phyloP scores from a whole-genome alignment of 2,329 filamentous ascomycete genomes.

The Ophiostoma piceae region DNA sequence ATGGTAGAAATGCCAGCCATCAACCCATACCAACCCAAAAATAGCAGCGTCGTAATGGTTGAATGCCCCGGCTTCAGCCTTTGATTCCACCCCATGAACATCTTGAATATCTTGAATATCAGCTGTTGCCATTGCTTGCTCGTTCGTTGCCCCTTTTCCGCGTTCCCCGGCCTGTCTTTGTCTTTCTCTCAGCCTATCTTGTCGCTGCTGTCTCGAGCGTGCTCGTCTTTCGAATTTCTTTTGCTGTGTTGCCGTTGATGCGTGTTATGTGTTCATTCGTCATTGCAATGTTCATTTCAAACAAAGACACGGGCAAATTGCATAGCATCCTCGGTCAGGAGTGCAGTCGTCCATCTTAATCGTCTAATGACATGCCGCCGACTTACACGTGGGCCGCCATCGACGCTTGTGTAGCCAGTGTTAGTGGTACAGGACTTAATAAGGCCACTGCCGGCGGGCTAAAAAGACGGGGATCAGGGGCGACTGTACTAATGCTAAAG shows the following conservation, averaged over 20 bases:
- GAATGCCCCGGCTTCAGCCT: not conserved
- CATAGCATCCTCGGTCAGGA: not conserved
- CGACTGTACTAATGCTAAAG: not conserved
- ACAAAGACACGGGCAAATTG: not conserved
- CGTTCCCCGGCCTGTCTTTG: not conserved
- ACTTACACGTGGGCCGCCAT: slow-evolving; percentile 5
- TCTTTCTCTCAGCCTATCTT: not conserved
- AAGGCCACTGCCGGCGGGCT: not conserved
- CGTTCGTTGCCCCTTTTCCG: not conserved
- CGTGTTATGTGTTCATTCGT: not conserved
- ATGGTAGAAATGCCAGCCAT: no score
- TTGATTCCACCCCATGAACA: not conserved
- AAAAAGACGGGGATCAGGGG: not conserved
- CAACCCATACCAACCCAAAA: not conserved
- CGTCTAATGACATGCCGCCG: slow-evolving; percentile 3
- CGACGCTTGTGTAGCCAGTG: not conserved
- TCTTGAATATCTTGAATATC: not conserved
- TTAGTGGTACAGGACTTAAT: no score
- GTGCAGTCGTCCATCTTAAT: not conserved
- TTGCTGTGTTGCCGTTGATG: not conserved
- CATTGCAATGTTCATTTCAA: not conserved
- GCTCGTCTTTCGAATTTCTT: not conserved
- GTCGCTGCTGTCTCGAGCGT: not conserved
- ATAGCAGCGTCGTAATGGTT: slow-evolving; percentile 1
- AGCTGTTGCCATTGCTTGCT: not conserved